Percentiles rank a stretch among this genome's conserved stretches.
Evolutionary conservation across 192 early-diverging fungal species (phyloP).

Genomic region (Phycomyces nitens): DNA sequence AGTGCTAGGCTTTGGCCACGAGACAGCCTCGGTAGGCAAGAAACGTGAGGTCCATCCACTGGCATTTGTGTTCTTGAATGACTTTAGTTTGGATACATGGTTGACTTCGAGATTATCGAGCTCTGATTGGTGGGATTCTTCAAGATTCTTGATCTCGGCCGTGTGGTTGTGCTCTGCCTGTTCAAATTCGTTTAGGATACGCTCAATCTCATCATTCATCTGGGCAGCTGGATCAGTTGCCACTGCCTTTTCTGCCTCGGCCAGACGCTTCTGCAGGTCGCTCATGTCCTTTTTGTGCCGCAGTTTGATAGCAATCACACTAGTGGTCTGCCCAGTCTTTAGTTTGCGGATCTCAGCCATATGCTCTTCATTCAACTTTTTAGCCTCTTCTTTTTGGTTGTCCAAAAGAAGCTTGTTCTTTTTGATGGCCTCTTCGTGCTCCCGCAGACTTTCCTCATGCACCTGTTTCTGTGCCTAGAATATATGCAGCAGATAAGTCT

Average conservation of each 20-base stretch:
- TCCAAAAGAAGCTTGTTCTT: slow-evolving; percentile 32
- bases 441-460: slow-evolving; percentile 27
- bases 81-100: slow-evolving; percentile 17
- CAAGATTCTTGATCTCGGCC: slow-evolving; percentile 23
- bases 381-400: slow-evolving; percentile 22
- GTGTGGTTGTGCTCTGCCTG: slow-evolving; percentile 25
- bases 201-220: slow-evolving; percentile 26
- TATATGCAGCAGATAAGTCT: not conserved
- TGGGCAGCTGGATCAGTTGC: not conserved
- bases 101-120: slow-evolving; percentile 16
- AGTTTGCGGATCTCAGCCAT: slow-evolving; percentile 11
- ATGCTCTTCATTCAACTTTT: slow-evolving; percentile 15
- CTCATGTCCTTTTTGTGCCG: slow-evolving; percentile 28
- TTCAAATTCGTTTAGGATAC: slow-evolving; percentile 31
- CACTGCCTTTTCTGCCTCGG: slow-evolving; percentile 16
- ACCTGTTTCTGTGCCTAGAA: slow-evolving; percentile 25
- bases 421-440: slow-evolving; percentile 26
- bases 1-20: slow-evolving; percentile 34
- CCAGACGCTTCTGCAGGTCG: slow-evolving; percentile 16
- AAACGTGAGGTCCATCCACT: slow-evolving; percentile 15
- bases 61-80: not conserved
- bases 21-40: slow-evolving; percentile 33
- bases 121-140: slow-evolving; percentile 28
- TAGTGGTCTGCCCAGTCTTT: slow-evolving; percentile 14
- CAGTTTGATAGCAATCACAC: slow-evolving; percentile 15